These are phyloP conservation scores for Aphanomyces astaci DNA, from an alignment of 352 stramenopile genomes.

Conservation along the genomic window DNA sequence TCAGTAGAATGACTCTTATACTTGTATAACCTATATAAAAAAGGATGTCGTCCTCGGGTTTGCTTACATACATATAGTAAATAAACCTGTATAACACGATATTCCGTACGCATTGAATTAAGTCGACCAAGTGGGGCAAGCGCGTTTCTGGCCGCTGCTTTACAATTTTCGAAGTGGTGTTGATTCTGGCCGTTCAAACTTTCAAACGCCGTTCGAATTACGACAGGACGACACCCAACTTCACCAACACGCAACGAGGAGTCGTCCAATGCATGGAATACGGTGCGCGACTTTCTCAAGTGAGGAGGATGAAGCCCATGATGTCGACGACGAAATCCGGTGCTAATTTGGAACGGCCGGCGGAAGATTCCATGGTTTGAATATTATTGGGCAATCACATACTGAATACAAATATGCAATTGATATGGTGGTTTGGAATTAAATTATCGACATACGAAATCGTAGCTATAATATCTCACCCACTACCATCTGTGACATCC, in stretches of 20 bases:
- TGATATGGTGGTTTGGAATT: neutral
- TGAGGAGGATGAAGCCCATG: neutral
- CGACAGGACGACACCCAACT: no score
- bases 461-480: neutral
- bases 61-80: no score
- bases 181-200: neutral
- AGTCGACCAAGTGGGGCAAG: neutral
- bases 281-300: neutral
- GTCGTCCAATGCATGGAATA: neutral
- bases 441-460: neutral
- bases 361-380: neutral
- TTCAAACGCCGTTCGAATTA: neutral
- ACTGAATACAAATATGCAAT: slow-evolving; percentile 11
- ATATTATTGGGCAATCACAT: neutral
- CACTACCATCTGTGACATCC: slow-evolving; percentile 1
- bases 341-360: neutral
- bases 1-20: no score
- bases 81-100: neutral
- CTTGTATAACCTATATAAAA: no score
- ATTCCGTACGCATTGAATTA: neutral
- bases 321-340: neutral
- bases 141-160: neutral
- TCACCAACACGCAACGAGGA: no score
- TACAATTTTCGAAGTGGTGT: neutral
- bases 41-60: no score